These are phyloP conservation scores for Arabidopsis arenosa DNA, from an alignment of 345 rosid species.

Conservation along the genomic window DNA sequence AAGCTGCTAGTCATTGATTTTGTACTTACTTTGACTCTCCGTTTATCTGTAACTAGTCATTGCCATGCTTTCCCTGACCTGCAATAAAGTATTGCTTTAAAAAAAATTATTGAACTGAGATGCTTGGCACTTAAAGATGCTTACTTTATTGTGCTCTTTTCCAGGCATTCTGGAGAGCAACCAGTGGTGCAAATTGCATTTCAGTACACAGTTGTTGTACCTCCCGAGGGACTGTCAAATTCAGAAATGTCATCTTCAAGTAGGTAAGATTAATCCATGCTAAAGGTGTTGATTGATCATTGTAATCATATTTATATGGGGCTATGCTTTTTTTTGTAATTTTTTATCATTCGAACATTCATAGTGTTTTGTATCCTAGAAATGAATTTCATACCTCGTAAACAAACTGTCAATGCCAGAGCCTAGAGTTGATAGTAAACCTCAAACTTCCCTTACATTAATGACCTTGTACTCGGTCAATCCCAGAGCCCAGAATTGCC, in stretches of 20 bases:
- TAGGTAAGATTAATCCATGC: conserved; percentile 59
- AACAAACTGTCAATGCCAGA: background rate
- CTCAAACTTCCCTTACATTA: background rate
- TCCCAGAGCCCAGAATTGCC: background rate
- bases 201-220: conserved; percentile 87
- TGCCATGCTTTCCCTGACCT: conserved; percentile 10
- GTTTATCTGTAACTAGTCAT: background rate
- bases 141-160: conserved; percentile 33
- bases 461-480: conserved; percentile 12
- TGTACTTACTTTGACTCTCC: background rate
- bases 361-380: background rate
- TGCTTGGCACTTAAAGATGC: conserved; percentile 8
- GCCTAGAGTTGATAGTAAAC: conserved; percentile 9
- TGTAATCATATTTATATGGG: conserved; percentile 7
- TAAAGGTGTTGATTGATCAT: conserved; percentile 7
- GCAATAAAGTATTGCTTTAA: background rate
- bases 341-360: background rate
- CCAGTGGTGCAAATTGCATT: conserved; percentile 94
- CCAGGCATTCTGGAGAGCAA: conserved; percentile 80
- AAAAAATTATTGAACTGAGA: background rate
- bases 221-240: conserved; percentile 75
- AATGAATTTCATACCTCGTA: conserved; percentile 5
- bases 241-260: conserved; percentile 58
- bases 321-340: background rate
- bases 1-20: conserved; percentile 13